Conservation (phyloP, 176 grass and related monocot species). For the Oryza brachyantha region DNA sequence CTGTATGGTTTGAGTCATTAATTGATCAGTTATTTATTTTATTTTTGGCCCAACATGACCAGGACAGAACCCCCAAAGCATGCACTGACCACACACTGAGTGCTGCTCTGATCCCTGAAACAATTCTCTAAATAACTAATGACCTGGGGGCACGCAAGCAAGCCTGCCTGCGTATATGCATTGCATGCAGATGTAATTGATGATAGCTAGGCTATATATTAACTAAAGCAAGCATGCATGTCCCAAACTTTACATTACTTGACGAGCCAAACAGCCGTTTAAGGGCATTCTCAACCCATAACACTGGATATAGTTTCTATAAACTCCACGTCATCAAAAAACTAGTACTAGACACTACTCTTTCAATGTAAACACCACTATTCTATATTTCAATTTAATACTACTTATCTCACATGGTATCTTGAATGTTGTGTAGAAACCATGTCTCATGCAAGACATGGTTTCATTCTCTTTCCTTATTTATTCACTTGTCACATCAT, state of each 20-base stretch:
- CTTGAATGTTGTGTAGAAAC: too few species aligned
- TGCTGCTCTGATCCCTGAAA: not conserved
- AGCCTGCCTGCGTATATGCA: too few species aligned
- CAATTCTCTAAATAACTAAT: constrained; percentile 26
- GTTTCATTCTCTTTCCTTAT: too few species aligned
- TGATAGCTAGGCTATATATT: not conserved
- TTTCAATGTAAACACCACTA: too few species aligned
- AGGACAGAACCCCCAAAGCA: not conserved
- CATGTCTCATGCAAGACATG: too few species aligned
- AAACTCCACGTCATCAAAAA: too few species aligned
- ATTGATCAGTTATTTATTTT: not conserved
- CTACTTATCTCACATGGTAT: too few species aligned
- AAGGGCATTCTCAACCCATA: too few species aligned
- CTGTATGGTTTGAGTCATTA: not conserved
- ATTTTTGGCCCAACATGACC: not conserved
- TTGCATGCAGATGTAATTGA: not conserved
- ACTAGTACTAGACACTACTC: too few species aligned
- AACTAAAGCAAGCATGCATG: not conserved
- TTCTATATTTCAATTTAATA: too few species aligned
- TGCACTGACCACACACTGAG: not conserved
- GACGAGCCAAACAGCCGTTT: constrained; percentile 2
- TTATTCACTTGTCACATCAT: too few species aligned
- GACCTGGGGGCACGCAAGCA: not conserved
- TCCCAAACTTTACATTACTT: not conserved
- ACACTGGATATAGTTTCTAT: too few species aligned